Evolutionary conservation across 805 yeast genomes (phyloP), one percentile per base, ranked within the genome.

Genomic region (Candida germanica): DNA sequence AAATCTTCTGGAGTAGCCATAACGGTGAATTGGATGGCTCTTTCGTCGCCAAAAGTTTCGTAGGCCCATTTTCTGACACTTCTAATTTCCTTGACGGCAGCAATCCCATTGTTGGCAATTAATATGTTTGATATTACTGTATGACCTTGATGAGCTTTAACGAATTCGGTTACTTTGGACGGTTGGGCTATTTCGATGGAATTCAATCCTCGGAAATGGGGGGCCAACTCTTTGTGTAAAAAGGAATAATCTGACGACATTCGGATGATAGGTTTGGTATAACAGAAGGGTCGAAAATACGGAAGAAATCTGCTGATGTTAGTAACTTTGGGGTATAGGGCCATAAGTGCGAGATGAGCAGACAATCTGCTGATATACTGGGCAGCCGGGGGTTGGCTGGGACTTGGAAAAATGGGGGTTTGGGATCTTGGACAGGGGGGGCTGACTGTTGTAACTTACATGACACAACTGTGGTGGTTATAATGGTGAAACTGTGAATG

Each of bases 1-100:
- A 93, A 69, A 70, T 93, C 99, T 62, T 93, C 99, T n/a, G 98
- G 98, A 14, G 99, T 93, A 40, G 98, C 98, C 99, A 93, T 93
- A 27, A 86, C 98, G 23, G 91, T 93, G 58, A 93, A 94, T 51
- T 86, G 87, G 47, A 93, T 85, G 38, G 95, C 87, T 56, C 85
- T 77, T 63, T 93, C 98, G 56, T 94, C 82, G 45, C 96, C 96
- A 67, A 93, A 93, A n/a, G 97, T 88, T 62, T 93, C 98, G 64
- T 93, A 93, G 17, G 98, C 89, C 99, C 99, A 93, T 73, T 91
- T 93, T 66, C 98, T 80, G 29, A 93, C 89, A 7, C 96, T 87
- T 54, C 99, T 77, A 60, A 93, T 94, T 69, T 93, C 98, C 63
- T 93, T 93, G 41, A 93, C 99, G 31, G 99, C 99, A 13, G 95